Base-by-base conservation (phyloP, 305 asterid genomes). In the Rubia tinctorum region DNA sequence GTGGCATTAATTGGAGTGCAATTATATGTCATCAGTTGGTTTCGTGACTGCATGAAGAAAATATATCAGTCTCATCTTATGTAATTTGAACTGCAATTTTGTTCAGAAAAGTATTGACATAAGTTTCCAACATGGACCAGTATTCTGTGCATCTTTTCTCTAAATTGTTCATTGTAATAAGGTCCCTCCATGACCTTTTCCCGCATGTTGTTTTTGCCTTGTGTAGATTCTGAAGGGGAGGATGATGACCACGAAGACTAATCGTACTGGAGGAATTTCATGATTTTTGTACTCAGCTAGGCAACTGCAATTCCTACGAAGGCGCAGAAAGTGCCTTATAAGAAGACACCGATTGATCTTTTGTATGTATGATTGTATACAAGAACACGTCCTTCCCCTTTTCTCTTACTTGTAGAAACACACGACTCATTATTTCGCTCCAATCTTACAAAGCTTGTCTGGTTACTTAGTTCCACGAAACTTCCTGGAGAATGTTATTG, bases 201-300 rank as follows among this genome's bases (percentile, higher is more conserved):
- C n/a, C 25, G 10, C 72, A 42, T 25, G 11, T 22, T 43, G 44
- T 25, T 25, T 63, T 80, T 64, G 68, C 30, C 56, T 18, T 76
- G 59, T 11, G 59, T 88, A 93, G 98, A 93, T 90, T 93, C 97
- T 23, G 96, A 93, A 82, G 95, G 68, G 45, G 85, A 80, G 39
- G 81, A 84, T 63, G 81, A 85, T 66, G 95, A 91, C 66, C 98
- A 93, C 9, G 96, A 91, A 81, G 98, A 93, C 78, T 93, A 86
- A 90, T 79, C 43, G 30, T 7, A 67, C 27, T 63, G 40, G 27
- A 67, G 45, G 39, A 69, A 47, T 73, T 77, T 61, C 58, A 10
- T 39, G n/a, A 39, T 65, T 62, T 73, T 44, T 30, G n/a, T 44
- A 72, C 61, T 59, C 61, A 45, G 75, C 72, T 73, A 73, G 56